Base-by-base conservation (phyloP, 2,329 filamentous ascomycete species). In the Fusarium sp. region DNA sequence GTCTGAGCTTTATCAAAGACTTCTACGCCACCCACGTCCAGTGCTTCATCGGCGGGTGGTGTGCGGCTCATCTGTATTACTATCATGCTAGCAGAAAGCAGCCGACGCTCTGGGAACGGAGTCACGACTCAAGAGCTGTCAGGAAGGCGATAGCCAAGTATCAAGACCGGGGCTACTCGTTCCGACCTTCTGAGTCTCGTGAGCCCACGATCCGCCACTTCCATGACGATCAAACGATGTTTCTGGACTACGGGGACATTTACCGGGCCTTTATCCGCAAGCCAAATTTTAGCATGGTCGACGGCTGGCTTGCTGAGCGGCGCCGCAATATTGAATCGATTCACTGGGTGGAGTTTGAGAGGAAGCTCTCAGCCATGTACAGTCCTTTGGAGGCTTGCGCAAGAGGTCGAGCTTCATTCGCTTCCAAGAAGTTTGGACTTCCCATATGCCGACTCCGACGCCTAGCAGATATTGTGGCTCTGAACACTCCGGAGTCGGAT, bases 1-100 rank as follows among this genome's bases (percentile, higher is more conserved):
- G 48, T 33, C n/a, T 72, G 7, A 72, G 69, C 41, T 72, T 72
- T 14, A 57, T 72, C 5, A 69, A 58, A 13, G 60, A 67, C 10
- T 72, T 72, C 22, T 72, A 72, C 13, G 67, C 60, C 14, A 72
- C 63, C 20, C 39, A 72, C 60, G 39, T 72, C 16, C 27, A 72
- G 41, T 72, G 60, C 18, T 72, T 72, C 33, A 72, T 69, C 35
- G 45, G 66, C 22, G 60, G 67, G 6, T 69, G 27, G 63, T 72
- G 24, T 57, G 60, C 64, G 10, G 62, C 59, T 41, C 31, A 72
- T 27, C 52, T 72, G 24, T 72, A 72, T 31, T 72, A 69, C 22
- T 62, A 64, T 29, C 37, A 72, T 18, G 48, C 54, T 16, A 67
- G 59, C 8, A 57, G 22, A 22, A 62, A 61, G 37, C 41, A 65